Percentiles rank a stretch among this genome's conserved stretches.
phyloP scores from a whole-genome alignment of 306 rosid genomes.

The Cucumis melo region DNA sequence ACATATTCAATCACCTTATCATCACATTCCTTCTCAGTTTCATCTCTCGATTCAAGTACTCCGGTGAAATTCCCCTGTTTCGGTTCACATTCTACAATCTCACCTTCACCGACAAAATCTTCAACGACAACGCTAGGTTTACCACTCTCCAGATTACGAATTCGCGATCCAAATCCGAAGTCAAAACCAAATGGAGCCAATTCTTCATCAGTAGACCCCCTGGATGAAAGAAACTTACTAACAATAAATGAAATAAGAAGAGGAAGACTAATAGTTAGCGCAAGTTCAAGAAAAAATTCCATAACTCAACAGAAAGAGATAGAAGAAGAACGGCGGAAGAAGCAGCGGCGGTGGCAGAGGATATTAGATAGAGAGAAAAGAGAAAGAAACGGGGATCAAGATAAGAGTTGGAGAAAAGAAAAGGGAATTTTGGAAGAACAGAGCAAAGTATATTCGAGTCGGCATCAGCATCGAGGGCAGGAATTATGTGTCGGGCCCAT shows the following conservation, averaged over 20 bases:
- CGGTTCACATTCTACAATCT: constrained; percentile 2
- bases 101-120: constrained; percentile 17
- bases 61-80: neutral
- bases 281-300: constrained; percentile 38
- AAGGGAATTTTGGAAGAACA: constrained; percentile 20
- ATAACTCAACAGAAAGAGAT: constrained; percentile 12
- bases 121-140: constrained; percentile 17
- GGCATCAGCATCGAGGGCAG: neutral
- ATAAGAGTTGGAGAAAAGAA: constrained; percentile 2
- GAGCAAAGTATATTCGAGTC: constrained; percentile 44
- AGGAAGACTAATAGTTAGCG: constrained; percentile 24
- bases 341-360: constrained; percentile 6
- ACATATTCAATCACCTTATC: neutral
- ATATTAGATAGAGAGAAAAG: neutral
- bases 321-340: neutral
- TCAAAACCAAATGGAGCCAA: neutral
- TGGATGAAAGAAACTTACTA: constrained; percentile 17
- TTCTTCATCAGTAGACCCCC: constrained; percentile 9
- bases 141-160: constrained; percentile 16
- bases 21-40: neutral
- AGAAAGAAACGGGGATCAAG: neutral
- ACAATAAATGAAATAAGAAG: constrained; percentile 27
- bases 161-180: constrained; percentile 9
- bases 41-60: neutral
- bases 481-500: constrained; percentile 28